Conservation (phyloP, 2,329 filamentous ascomycete genomes). For the Trichoderma brevicompactum region DNA sequence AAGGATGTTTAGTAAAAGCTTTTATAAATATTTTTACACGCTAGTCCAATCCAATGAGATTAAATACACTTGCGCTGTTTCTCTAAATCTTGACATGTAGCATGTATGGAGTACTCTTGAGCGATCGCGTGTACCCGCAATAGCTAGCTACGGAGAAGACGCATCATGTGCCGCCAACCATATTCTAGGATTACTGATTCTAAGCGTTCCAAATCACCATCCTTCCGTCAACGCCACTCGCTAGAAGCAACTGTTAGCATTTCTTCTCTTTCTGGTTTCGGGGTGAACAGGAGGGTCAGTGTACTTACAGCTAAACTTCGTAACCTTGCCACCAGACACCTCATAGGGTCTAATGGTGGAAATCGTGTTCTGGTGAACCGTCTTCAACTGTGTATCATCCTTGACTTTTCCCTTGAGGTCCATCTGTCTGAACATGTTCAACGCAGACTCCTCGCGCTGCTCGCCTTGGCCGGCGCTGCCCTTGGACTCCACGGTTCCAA, state of each 20-base stretch:
- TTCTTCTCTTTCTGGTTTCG: not conserved
- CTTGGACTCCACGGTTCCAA: slow-evolving; percentile 79
- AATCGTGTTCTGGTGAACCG: slow-evolving; percentile 95
- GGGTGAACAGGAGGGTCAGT: not conserved
- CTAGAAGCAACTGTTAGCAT: slow-evolving; percentile 49
- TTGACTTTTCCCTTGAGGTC: slow-evolving; percentile 92
- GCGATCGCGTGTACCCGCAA: not conserved
- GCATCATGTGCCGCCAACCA: not conserved
- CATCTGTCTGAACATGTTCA: slow-evolving; percentile 99
- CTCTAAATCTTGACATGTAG: slow-evolving; percentile 2
- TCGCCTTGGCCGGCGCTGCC: slow-evolving; percentile 63
- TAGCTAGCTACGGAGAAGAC: not conserved
- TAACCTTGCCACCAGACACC: slow-evolving; percentile 64
- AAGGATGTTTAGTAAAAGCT: slow-evolving; percentile 24
- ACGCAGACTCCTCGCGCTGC: slow-evolving; percentile 81
- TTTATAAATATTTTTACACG: slow-evolving; percentile 16
- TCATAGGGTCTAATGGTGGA: slow-evolving; percentile 80
- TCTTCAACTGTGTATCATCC: slow-evolving; percentile 93
- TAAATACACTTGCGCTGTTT: slow-evolving; percentile 10
- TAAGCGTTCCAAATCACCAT: slow-evolving; percentile 74
- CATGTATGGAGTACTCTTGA: not conserved
- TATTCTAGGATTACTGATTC: not conserved
- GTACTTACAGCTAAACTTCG: slow-evolving; percentile 84
- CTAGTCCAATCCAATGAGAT: slow-evolving; percentile 16
- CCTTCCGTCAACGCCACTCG: slow-evolving; percentile 81